Conservation (phyloP, 805 yeast species). For the Gaillardinia entomophila region DNA sequence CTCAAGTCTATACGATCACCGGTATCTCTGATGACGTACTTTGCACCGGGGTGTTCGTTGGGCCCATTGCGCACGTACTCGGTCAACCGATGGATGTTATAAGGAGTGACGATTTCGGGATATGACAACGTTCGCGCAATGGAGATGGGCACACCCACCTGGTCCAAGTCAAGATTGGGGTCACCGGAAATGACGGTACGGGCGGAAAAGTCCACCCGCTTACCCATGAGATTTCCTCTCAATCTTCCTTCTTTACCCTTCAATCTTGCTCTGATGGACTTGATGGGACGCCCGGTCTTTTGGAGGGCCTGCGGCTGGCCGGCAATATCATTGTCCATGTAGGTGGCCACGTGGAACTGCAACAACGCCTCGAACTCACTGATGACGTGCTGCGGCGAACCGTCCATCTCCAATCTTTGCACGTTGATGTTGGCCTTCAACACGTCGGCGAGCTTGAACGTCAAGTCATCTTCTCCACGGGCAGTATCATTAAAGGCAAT, state of each 20-base stretch:
- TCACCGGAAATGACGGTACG: slow-evolving; percentile 99
- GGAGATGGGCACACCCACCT: slow-evolving; percentile 97
- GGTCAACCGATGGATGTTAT: slow-evolving; percentile 88
- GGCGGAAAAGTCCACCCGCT: slow-evolving; percentile 98
- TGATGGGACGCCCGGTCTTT: slow-evolving; percentile 97
- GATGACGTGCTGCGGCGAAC: slow-evolving; percentile 97
- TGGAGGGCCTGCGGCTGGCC: slow-evolving; percentile 99
- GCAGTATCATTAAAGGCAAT: slow-evolving; percentile 97
- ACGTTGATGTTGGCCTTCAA: slow-evolving; percentile 94
- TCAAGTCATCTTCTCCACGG: slow-evolving; percentile 98
- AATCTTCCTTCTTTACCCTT: slow-evolving; percentile 99
- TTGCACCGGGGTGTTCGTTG: slow-evolving; percentile 99
- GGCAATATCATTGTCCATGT: slow-evolving; percentile 99
- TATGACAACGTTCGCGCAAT: slow-evolving; percentile 94
- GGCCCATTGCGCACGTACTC: slow-evolving; percentile 97
- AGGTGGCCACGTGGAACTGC: slow-evolving; percentile 97
- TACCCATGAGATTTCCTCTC: slow-evolving; percentile 98
- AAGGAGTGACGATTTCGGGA: slow-evolving; percentile 97
- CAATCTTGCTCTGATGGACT: slow-evolving; percentile 97
- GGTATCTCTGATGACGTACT: slow-evolving; percentile 94
- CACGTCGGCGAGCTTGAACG: slow-evolving; percentile 94
- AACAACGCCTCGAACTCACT: slow-evolving; percentile 92
- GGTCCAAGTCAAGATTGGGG: slow-evolving; percentile 94
- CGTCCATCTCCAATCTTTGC: slow-evolving; percentile 96
- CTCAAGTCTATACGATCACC: slow-evolving; percentile 98